Conservation (phyloP, 2,329 filamentous ascomycete genomes). For the Nakataea oryzae region DNA sequence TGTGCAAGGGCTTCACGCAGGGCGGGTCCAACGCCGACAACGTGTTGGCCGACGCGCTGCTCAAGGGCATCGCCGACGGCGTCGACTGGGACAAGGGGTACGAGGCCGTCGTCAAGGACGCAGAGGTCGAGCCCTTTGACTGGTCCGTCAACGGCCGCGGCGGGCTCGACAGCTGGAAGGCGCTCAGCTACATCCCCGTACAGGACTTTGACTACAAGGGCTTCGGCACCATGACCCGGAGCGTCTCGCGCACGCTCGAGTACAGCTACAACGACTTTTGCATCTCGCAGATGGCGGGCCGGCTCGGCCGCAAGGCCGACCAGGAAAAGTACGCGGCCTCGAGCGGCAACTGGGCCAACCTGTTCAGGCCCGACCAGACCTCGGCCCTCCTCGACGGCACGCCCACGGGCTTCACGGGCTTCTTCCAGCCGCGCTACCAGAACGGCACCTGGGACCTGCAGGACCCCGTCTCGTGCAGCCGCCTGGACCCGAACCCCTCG, state of each 20-base stretch:
- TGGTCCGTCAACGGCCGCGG: slow-evolving; percentile 64
- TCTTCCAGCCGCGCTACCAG: slow-evolving; percentile 57
- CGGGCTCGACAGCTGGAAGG: slow-evolving; percentile 62
- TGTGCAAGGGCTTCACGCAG: slow-evolving; percentile 65
- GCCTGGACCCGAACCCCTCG: slow-evolving; percentile 38
- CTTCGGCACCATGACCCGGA: slow-evolving; percentile 59
- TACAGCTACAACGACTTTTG: slow-evolving; percentile 72
- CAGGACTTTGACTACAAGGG: slow-evolving; percentile 57
- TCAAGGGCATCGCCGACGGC: slow-evolving; percentile 52
- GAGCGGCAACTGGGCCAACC: slow-evolving; percentile 56
- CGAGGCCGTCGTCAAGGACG: slow-evolving; percentile 61
- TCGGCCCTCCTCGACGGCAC: slow-evolving; percentile 40
- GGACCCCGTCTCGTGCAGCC: slow-evolving; percentile 54
- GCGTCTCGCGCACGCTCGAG: slow-evolving; percentile 63
- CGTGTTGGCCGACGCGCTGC: slow-evolving; percentile 54
- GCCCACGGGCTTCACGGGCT: slow-evolving; percentile 57
- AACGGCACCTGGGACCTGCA: slow-evolving; percentile 62
- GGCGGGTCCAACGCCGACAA: slow-evolving; percentile 67
- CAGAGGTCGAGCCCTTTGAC: slow-evolving; percentile 58
- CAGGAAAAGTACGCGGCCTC: slow-evolving; percentile 47
- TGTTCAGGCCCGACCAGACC: slow-evolving; percentile 49
- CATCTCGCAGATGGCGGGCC: slow-evolving; percentile 51
- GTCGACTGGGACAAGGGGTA: slow-evolving; percentile 61
- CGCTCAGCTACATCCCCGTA: slow-evolving; percentile 58
- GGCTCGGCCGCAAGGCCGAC: slow-evolving; percentile 42